Evolutionary conservation across 345 rosid genomes (phyloP).

Genomic region (Corchorus olitorius): DNA sequence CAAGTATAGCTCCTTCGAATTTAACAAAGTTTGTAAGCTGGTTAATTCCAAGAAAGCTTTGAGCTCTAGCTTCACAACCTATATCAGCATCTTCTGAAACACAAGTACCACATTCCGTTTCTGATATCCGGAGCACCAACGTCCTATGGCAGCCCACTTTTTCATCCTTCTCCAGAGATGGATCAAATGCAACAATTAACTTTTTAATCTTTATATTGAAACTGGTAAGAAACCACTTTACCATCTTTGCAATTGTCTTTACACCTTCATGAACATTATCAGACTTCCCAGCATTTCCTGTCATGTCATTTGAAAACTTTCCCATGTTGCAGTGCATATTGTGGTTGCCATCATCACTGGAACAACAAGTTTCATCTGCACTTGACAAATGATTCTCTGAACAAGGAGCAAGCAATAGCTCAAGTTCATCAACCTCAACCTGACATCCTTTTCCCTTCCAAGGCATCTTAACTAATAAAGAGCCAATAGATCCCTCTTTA

Average conservation of each 20-base stretch:
- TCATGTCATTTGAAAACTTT: slow-evolving; percentile 41
- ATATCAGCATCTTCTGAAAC: slow-evolving; percentile 56
- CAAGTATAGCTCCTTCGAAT: slow-evolving; percentile 78
- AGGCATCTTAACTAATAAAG: slow-evolving; percentile 77
- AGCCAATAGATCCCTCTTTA: slow-evolving; percentile 92
- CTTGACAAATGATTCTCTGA: slow-evolving; percentile 29
- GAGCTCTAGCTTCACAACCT: slow-evolving; percentile 35
- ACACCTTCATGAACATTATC: slow-evolving; percentile 94
- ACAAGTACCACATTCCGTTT: slow-evolving; percentile 74
- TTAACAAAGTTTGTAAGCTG: slow-evolving; percentile 69
- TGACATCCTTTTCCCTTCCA: slow-evolving; percentile 80
- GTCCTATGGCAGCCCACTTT: slow-evolving; percentile 36
- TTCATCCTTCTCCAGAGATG: slow-evolving; percentile 39
- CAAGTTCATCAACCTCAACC: slow-evolving; percentile 90
- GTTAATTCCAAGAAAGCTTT: slow-evolving; percentile 69
- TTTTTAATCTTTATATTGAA: slow-evolving; percentile 72
- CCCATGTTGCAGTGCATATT: slow-evolving; percentile 32
- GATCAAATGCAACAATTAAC: slow-evolving; percentile 81
- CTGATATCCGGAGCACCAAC: slow-evolving; percentile 70
- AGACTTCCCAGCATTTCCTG: slow-evolving; percentile 38
- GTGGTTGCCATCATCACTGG: slow-evolving; percentile 34
- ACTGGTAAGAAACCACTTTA: slow-evolving; percentile 85
- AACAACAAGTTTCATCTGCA: slow-evolving; percentile 36
- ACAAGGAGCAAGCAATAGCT: slow-evolving; percentile 72
- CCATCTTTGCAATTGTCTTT: slow-evolving; percentile 92